Percentiles rank a stretch among this genome's conserved stretches.
phyloP scores from a whole-genome alignment of 2,329 filamentous ascomycete genomes.

The Lachnellula subtilissima region DNA sequence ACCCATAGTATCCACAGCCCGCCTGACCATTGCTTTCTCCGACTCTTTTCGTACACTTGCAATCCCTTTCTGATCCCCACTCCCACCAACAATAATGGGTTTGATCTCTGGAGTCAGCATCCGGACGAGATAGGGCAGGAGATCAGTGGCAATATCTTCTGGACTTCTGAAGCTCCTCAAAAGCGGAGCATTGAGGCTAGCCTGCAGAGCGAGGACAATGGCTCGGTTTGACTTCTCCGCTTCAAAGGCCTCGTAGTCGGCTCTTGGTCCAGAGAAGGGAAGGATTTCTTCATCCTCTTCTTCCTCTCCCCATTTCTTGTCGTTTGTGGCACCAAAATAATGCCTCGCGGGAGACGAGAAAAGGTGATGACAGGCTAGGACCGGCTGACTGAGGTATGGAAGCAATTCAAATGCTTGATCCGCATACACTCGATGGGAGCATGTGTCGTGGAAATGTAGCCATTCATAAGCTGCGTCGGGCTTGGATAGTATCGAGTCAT shows the following conservation, averaged over 20 bases:
- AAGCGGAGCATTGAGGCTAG: constrained; percentile 67
- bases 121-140: constrained; percentile 77
- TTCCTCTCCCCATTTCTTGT: constrained; percentile 41
- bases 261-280: constrained; percentile 77
- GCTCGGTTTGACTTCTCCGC: constrained; percentile 73
- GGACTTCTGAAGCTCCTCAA: constrained; percentile 73
- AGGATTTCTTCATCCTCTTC: constrained; percentile 47
- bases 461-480: constrained; percentile 80
- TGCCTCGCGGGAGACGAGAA: constrained; percentile 66
- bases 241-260: constrained; percentile 78
- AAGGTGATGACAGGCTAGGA: constrained; percentile 85
- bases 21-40: constrained; percentile 74
- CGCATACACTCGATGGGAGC: constrained; percentile 73
- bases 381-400: constrained; percentile 79
- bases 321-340: constrained; percentile 40
- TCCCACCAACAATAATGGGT: constrained; percentile 76
- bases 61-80: constrained; percentile 58
- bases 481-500: constrained; percentile 86
- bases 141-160: constrained; percentile 72
- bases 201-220: constrained; percentile 68
- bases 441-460: constrained; percentile 86
- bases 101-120: constrained; percentile 88
- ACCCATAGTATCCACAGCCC: constrained; percentile 77
- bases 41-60: constrained; percentile 84
- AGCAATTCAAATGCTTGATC: constrained; percentile 89